Conservation (phyloP, 1,284 basidiomycete species). For the Fomitopsis palustris region DNA sequence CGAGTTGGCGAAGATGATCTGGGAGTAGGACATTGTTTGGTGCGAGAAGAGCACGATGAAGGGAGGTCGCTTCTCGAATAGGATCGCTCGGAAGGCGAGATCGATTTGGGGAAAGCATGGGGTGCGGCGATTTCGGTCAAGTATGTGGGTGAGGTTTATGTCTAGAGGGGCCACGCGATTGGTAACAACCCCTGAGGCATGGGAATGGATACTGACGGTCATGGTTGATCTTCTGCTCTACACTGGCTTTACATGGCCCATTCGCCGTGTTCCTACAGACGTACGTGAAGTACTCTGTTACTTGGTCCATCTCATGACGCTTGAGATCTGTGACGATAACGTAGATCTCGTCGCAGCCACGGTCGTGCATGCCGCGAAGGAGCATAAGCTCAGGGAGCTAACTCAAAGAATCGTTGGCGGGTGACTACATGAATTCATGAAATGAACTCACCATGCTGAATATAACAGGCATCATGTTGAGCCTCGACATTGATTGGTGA, state of each 20-base stretch:
- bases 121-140: slow-evolving; percentile 60
- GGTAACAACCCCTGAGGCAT: not conserved
- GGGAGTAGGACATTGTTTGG: slow-evolving; percentile 73
- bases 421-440: not conserved
- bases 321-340: slow-evolving; percentile 75
- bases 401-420: not conserved
- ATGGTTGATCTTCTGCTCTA: slow-evolving; percentile 60
- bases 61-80: slow-evolving; percentile 67
- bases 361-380: slow-evolving; percentile 72
- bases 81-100: slow-evolving; percentile 65
- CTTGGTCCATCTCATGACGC: slow-evolving; percentile 72
- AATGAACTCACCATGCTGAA: slow-evolving; percentile 61
- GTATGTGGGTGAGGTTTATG: slow-evolving; percentile 60
- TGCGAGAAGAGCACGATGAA: slow-evolving; percentile 75
- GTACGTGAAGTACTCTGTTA: slow-evolving; percentile 71
- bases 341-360: slow-evolving; percentile 69
- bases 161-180: slow-evolving; percentile 34
- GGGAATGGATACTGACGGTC: slow-evolving; percentile 41
- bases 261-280: slow-evolving; percentile 61
- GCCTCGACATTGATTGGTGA: slow-evolving; percentile 65
- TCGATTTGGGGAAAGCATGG: slow-evolving; percentile 78
- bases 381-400: slow-evolving; percentile 75
- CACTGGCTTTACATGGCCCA: slow-evolving; percentile 57
- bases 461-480: slow-evolving; percentile 74
- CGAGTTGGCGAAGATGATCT: slow-evolving; percentile 70